Evolutionary conservation across 129 eudicot species (phyloP).

Genomic region (Flaveria brownii): DNA sequence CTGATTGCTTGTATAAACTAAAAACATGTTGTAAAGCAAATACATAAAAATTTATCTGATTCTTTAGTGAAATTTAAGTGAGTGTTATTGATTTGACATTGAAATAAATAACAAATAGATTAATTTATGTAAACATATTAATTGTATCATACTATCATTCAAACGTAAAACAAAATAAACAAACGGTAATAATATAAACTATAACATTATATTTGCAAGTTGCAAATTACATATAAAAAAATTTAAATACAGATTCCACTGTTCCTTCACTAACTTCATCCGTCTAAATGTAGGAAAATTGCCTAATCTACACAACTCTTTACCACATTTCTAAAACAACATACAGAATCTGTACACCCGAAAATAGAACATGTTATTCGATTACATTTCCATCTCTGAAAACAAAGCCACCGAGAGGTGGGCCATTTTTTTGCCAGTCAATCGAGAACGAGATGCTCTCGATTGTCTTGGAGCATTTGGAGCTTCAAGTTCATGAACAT

Average conservation of each 20-base stretch:
- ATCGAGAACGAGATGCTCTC: conserved; percentile 52
- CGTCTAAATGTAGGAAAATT: conserved; percentile 1
- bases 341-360: conserved; percentile 22
- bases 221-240: not conserved
- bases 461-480: conserved; percentile 76
- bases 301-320: conserved; percentile 23
- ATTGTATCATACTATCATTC: no score
- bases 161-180: no score
- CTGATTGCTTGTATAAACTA: no score
- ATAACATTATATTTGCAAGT: not conserved
- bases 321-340: conserved; percentile 19
- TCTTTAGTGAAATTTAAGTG: no score
- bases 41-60: no score
- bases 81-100: no score
- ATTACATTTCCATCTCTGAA: conserved; percentile 33
- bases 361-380: conserved; percentile 1
- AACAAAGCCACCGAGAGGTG: conserved; percentile 70
- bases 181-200: no score
- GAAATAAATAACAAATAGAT: no score
- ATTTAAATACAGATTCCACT: not conserved
- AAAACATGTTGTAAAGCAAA: no score
- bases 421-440: conserved; percentile 50
- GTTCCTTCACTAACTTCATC: not conserved
- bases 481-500: conserved; percentile 50
- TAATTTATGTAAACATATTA: no score